phyloP scores from a whole-genome alignment of 108 stramenopile genomes.

The Cyclotella atomus region DNA sequence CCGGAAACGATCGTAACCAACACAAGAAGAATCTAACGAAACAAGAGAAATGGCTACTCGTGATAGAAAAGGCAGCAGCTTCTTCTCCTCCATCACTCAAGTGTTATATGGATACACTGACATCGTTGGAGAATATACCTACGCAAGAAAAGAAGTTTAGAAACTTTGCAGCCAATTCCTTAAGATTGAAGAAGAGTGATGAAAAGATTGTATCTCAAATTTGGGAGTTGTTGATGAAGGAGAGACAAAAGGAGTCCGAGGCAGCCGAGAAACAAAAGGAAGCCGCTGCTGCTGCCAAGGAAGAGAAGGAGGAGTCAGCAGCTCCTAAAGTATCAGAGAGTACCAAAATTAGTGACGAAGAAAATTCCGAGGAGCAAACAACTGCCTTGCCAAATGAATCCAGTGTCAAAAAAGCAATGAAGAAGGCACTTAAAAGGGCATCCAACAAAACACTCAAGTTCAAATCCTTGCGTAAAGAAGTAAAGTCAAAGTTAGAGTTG shows the following conservation, averaged over 20 bases:
- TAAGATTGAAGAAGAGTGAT: conserved; percentile 62
- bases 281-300: conserved; percentile 3
- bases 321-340: conserved; percentile 13
- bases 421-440: conserved; percentile 80
- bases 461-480: conserved; percentile 57
- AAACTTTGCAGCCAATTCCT: conserved; percentile 87
- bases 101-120: conserved; percentile 62
- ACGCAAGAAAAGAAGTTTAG: conserved; percentile 90
- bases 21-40: conserved; percentile 57
- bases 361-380: conserved; percentile 7
- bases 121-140: conserved; percentile 80
- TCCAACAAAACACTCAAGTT: conserved; percentile 63
- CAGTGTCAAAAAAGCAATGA: conserved; percentile 56
- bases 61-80: conserved; percentile 55
- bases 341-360: conserved; percentile 22
- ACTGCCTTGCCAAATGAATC: conserved; percentile 39
- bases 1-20: conserved; percentile 21
- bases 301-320: conserved; percentile 20
- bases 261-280: background rate
- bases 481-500: conserved; percentile 44
- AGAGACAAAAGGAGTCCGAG: conserved; percentile 36
- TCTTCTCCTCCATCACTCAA: conserved; percentile 62
- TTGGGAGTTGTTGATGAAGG: conserved; percentile 72
- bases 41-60: conserved; percentile 84
- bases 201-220: conserved; percentile 61